Base-by-base conservation (phyloP, 768 basidiomycete genomes). In the Lactifluus rugatus region DNA sequence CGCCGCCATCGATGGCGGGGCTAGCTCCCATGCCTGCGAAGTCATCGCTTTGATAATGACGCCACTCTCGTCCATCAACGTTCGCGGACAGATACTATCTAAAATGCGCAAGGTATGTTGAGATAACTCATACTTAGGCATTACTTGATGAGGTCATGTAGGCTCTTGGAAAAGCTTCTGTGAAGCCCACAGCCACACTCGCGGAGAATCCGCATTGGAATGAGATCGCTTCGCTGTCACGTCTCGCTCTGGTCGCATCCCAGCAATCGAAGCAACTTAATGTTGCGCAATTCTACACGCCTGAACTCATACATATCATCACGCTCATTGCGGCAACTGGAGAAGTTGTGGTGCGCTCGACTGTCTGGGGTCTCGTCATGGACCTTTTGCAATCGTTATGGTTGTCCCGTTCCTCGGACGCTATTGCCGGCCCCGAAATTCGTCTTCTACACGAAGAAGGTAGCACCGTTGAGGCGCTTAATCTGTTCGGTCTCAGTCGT, bases 361-460 rank as follows among this genome's bases (percentile, higher is more conserved):
- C 89, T 4, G 81, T 90, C 41, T 91, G 89, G 66, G 92, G 88
- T 9, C 78, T 89, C 37, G 72, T 90, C 60, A 78, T 92, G 70
- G 93, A 93, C 69, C 77, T 91, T 36, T 71, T 94, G 17, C 93
- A 94, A 62, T 81, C 86, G 0, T 71, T 94, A 14, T 84, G 83
- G 70, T 71, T 81, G 48, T 71, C 79, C 16, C 76, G 79, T 42
- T 72, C 77, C 17, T 82, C 86, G 31, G 85, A 88, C 41, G 68
- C 80, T 5, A 74, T 75, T 26, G 78, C 68, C 1, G 66, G 77
- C 13, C 74, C 84, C 1, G 81, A 83, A 41, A 71, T 94, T 21
- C 77, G 81, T 51, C 71, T 75, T 47, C 70, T 92, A 2, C 79
- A 92, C 62, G 79, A 81, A 31, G 80, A 84, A 23, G 80, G 78